Percentiles rank a stretch among this genome's conserved stretches.
These are phyloP conservation scores for Abrus pulchellus DNA, from an alignment of 306 rosid genomes.

Conservation along the genomic window DNA sequence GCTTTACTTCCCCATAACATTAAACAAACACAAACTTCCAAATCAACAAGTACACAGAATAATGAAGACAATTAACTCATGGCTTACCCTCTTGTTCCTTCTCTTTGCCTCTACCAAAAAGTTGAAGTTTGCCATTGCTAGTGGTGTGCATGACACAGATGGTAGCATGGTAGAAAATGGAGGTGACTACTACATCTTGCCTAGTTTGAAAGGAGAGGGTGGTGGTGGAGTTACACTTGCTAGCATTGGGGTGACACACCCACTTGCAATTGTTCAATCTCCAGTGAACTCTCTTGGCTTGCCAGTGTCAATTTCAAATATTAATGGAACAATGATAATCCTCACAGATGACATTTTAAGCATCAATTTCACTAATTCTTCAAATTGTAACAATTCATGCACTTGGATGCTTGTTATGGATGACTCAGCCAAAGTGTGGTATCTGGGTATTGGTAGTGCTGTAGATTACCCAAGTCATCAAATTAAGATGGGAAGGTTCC, in stretches of 20 bases:
- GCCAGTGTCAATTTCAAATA: too few relatives aligned
- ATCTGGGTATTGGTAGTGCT: too few relatives aligned
- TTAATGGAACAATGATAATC: too few relatives aligned
- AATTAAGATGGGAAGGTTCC: too few relatives aligned
- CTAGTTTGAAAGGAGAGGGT: neutral
- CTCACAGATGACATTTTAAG: too few relatives aligned
- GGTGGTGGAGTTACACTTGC: neutral
- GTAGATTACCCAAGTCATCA: too few relatives aligned
- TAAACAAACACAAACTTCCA: neutral
- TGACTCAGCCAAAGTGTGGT: too few relatives aligned
- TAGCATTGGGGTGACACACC: neutral
- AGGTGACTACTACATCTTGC: constrained; percentile 9
- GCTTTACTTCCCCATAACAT: neutral
- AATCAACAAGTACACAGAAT: neutral
- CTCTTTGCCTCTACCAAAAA: neutral
- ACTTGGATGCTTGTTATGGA: too few relatives aligned
- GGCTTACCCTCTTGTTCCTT: neutral
- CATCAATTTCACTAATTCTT: too few relatives aligned
- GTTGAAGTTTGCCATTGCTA: neutral
- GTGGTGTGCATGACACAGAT: neutral
- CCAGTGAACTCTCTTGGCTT: too few relatives aligned
- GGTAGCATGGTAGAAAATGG: neutral
- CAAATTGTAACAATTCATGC: too few relatives aligned
- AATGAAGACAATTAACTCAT: neutral
- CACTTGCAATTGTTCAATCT: neutral